phyloP scores from a whole-genome alignment of 768 basidiomycete genomes.

The Mycena olivaceomarginata region DNA sequence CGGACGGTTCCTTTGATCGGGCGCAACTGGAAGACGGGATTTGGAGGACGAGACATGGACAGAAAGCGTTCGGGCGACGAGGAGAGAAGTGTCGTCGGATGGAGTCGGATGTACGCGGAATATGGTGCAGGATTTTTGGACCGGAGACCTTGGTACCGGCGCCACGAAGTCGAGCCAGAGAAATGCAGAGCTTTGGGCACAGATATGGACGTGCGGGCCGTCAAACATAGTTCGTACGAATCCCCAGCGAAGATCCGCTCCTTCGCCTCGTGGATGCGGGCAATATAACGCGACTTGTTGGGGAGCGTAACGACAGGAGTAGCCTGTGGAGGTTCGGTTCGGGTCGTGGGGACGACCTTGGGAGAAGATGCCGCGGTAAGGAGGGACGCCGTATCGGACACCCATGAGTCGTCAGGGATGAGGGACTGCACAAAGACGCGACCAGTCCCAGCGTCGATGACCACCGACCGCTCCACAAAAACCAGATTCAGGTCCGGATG shows the following conservation, averaged over 20 bases:
- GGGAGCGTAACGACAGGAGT: conserved; percentile 68
- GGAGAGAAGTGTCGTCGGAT: conserved; percentile 85
- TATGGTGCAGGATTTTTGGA: conserved; percentile 91
- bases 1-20: conserved; percentile 96
- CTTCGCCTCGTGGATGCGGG: conserved; percentile 82
- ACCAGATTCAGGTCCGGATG: conserved; percentile 87
- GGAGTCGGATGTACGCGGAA: conserved; percentile 86
- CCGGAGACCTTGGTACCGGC: conserved; percentile 83
- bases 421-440: conserved; percentile 80
- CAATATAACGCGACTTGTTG: conserved; percentile 76
- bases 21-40: conserved; percentile 85
- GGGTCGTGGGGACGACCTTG: conserved; percentile 15
- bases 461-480: conserved; percentile 87
- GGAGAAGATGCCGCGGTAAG: conserved; percentile 51
- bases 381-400: conserved; percentile 61
- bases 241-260: conserved; percentile 88
- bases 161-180: conserved; percentile 75
- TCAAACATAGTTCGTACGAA: conserved; percentile 95
- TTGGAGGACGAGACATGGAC: conserved; percentile 81
- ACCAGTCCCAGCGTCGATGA: conserved; percentile 74
- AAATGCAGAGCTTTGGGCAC: conserved; percentile 58
- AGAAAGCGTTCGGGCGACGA: conserved; percentile 97
- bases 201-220: conserved; percentile 79
- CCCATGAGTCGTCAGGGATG: conserved; percentile 78
- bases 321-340: conserved; percentile 26